phyloP scores from a whole-genome alignment of 805 yeast species.

The Priceomyces fermenticarens region DNA sequence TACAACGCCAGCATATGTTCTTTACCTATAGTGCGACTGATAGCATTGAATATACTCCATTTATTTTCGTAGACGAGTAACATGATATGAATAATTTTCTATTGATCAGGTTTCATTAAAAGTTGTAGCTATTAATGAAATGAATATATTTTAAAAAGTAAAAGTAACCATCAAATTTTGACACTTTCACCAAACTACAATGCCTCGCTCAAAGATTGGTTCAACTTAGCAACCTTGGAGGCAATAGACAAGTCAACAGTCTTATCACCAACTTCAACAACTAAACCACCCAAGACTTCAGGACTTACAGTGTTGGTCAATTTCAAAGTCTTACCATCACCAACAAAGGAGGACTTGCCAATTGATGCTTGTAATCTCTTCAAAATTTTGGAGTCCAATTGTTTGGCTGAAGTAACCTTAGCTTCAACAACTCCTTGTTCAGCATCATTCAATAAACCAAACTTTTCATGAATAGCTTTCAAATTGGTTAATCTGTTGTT shows the following conservation, averaged over 20 bases:
- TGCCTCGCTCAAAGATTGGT: slow-evolving; percentile 83
- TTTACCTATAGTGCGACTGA: not conserved
- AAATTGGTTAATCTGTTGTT: slow-evolving; percentile 87
- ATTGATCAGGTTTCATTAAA: slow-evolving; percentile 2
- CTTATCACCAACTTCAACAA: slow-evolving; percentile 94
- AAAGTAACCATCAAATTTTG: too few relatives aligned
- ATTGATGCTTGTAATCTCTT: slow-evolving; percentile 77
- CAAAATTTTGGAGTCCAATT: slow-evolving; percentile 78
- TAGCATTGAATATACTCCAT: slow-evolving; percentile 3
- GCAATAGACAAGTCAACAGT: slow-evolving; percentile 92
- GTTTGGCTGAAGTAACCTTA: slow-evolving; percentile 80
- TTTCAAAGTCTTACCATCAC: slow-evolving; percentile 81
- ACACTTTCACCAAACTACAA: slow-evolving; percentile 44
- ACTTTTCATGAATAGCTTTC: slow-evolving; percentile 63
- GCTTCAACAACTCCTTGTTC: slow-evolving; percentile 92
- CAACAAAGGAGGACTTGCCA: slow-evolving; percentile 75
- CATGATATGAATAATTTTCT: slow-evolving; percentile 2
- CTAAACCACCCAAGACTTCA: slow-evolving; percentile 90
- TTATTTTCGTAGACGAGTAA: slow-evolving; percentile 3
- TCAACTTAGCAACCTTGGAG: slow-evolving; percentile 80
- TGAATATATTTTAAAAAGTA: not conserved
- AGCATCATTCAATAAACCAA: slow-evolving; percentile 78
- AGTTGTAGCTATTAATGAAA: slow-evolving; percentile 1
- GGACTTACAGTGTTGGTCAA: slow-evolving; percentile 81
- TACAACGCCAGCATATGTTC: too few relatives aligned